Evolutionary conservation across 2,329 filamentous ascomycete species (phyloP).

Genomic region (Fusarium ramigenum): DNA sequence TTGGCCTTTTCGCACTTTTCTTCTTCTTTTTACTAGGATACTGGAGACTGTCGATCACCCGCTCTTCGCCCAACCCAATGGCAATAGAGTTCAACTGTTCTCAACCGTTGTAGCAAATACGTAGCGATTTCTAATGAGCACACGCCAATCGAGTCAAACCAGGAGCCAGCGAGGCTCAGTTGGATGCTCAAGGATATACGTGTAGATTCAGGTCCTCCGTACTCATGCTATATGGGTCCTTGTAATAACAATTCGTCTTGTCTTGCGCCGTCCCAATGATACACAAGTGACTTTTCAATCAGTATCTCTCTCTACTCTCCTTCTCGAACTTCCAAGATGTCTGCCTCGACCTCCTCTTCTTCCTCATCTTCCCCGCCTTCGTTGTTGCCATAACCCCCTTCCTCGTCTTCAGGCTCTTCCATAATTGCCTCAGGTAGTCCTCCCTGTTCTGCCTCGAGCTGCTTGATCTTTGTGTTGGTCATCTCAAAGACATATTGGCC

Average conservation of each 20-base stretch:
- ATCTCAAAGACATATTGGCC: conserved; percentile 98
- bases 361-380: conserved; percentile 45
- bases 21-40: neutral
- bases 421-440: conserved; percentile 34
- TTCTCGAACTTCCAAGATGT: conserved; percentile 50
- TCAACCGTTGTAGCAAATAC: neutral
- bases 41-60: conserved; percentile 24
- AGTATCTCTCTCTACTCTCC: conserved; percentile 38
- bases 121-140: neutral
- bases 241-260: neutral
- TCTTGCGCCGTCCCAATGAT: conserved; percentile 12
- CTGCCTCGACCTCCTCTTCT: conserved; percentile 44
- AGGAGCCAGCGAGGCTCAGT: neutral
- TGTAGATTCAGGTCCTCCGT: neutral
- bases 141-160: neutral
- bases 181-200: neutral
- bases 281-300: conserved; percentile 7
- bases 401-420: conserved; percentile 45
- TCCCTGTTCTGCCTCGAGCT: conserved; percentile 55
- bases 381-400: conserved; percentile 45
- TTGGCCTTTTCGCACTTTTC: neutral
- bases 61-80: neutral
- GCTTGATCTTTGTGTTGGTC: conserved; percentile 72
- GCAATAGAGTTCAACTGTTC: conserved; percentile 9
- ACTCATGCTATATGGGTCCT: neutral